Conservation (phyloP, 2,329 filamentous ascomycete genomes). For the Coniosporium tulheliwenetii region DNA sequence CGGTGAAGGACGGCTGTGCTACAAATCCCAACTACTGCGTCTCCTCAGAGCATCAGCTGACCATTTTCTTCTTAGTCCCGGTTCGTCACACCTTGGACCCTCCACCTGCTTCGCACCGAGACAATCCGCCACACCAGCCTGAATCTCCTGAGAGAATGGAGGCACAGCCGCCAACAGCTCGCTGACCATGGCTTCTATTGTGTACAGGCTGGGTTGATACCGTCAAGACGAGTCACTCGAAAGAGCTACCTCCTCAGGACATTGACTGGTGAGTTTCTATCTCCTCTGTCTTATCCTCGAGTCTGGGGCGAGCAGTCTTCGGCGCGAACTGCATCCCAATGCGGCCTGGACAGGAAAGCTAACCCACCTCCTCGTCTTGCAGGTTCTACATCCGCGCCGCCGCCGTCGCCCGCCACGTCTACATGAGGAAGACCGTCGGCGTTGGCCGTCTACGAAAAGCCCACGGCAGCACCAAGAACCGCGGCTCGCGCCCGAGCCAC, state of each 20-base stretch:
- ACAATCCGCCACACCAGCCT: constrained; percentile 21
- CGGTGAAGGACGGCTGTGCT: no score
- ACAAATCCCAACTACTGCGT: no score
- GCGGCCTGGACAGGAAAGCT: background rate
- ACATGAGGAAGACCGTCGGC: constrained; percentile 98
- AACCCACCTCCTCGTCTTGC: background rate
- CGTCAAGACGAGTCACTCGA: constrained; percentile 93
- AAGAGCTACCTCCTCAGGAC: constrained; percentile 96
- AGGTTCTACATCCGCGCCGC: constrained; percentile 75
- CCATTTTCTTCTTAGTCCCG: no score
- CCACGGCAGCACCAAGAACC: constrained; percentile 93
- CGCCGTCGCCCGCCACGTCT: constrained; percentile 92
- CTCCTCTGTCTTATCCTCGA: no score
- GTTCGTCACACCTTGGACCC: constrained; percentile 3
- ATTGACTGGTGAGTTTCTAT: constrained; percentile 79
- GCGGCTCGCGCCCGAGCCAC: constrained; percentile 76
- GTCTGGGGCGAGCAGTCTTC: no score
- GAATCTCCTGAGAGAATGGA: constrained; percentile 36
- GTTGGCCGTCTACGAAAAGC: constrained; percentile 94
- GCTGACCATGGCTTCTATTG: constrained; percentile 9
- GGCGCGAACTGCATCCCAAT: background rate
- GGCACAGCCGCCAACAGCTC: constrained; percentile 18
- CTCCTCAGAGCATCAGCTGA: no score
- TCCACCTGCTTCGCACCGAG: constrained; percentile 1
- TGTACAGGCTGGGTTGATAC: constrained; percentile 93